phyloP scores from a whole-genome alignment of 257 asterid genomes.

The Nicotiana tomentosiformis region DNA sequence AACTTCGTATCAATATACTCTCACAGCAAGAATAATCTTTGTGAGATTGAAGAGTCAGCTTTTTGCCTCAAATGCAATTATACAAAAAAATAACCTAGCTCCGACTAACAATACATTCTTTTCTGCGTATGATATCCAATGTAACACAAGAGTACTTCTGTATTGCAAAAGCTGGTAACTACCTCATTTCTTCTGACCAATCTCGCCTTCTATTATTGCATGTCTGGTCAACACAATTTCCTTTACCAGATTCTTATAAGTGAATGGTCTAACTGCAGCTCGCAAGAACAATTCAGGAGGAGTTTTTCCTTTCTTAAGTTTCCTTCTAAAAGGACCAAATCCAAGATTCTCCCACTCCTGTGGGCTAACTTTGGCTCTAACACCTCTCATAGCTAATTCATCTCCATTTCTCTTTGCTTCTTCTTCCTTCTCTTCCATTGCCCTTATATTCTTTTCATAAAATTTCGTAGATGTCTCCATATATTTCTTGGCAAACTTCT shows the following conservation, averaged over 20 bases:
- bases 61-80: not conserved
- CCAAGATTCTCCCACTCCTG: slow-evolving; percentile 72
- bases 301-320: slow-evolving; percentile 51
- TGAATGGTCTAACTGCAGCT: slow-evolving; percentile 87
- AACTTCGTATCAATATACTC: not conserved
- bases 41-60: not conserved
- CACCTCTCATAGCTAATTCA: slow-evolving; percentile 59
- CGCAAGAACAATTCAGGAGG: slow-evolving; percentile 77
- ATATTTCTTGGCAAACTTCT: slow-evolving; percentile 58
- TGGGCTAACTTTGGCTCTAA: slow-evolving; percentile 57
- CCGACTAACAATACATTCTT: not conserved
- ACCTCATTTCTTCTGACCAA: slow-evolving; percentile 40
- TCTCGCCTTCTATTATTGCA: slow-evolving; percentile 80
- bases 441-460: slow-evolving; percentile 31
- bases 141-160: not conserved
- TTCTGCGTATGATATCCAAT: not conserved
- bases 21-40: not conserved
- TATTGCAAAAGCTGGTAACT: not conserved
- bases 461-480: slow-evolving; percentile 32
- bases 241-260: slow-evolving; percentile 78
- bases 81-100: not conserved
- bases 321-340: slow-evolving; percentile 66
- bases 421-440: slow-evolving; percentile 24
- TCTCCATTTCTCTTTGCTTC: slow-evolving; percentile 33
- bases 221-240: slow-evolving; percentile 85